phyloP scores from a whole-genome alignment of 495 filamentous ascomycete genomes.

The Penicillium silybi region DNA sequence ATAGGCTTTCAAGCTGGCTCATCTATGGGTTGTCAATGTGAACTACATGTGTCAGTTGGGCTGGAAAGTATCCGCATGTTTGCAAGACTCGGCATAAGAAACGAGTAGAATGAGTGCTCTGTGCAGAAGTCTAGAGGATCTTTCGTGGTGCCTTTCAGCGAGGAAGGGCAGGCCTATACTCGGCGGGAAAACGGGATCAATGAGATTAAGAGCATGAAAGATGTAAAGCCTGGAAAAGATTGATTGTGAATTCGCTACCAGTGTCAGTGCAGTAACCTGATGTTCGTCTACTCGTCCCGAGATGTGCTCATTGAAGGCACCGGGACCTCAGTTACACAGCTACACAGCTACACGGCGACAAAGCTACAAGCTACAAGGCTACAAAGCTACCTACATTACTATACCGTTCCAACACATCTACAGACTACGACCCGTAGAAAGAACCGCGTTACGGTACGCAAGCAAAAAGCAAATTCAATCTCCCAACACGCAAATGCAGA shows the following conservation, averaged over 20 bases:
- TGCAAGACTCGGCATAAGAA: not conserved
- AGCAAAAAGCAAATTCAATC: not conserved
- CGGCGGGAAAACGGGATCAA: too few relatives aligned
- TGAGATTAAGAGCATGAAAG: too few relatives aligned
- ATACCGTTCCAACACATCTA: not conserved
- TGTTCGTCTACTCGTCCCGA: too few relatives aligned
- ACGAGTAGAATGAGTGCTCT: too few relatives aligned
- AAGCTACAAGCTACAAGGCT: not conserved
- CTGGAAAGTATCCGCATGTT: not conserved
- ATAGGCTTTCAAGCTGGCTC: not conserved
- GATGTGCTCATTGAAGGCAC: too few relatives aligned
- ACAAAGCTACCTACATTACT: not conserved
- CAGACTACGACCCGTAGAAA: not conserved
- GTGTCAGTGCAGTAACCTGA: too few relatives aligned
- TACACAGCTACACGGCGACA: not conserved
- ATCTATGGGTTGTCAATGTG: not conserved
- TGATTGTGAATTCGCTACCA: too few relatives aligned
- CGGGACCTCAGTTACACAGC: too few relatives aligned
- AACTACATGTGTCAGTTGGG: not conserved
- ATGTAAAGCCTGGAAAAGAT: too few relatives aligned
- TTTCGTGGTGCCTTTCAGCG: too few relatives aligned
- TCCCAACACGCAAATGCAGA: conserved; percentile 7
- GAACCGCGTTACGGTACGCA: not conserved
- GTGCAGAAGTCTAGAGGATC: too few relatives aligned
- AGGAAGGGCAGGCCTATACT: too few relatives aligned